These are phyloP conservation scores for Eucalyptus dawsonii DNA, from an alignment of 345 rosid genomes.

Conservation along the genomic window DNA sequence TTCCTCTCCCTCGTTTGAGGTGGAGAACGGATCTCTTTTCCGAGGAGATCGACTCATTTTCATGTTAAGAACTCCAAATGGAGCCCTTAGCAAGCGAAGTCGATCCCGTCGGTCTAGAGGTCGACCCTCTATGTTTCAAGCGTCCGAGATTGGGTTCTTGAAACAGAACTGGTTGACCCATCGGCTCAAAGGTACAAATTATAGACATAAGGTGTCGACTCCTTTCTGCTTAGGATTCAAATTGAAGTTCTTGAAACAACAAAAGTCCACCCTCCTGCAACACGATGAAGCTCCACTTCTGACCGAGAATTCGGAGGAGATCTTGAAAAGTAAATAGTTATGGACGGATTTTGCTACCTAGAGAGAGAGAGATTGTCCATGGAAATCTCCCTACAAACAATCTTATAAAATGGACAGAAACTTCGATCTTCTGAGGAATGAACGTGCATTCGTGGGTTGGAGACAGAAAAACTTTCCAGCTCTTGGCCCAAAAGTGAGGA, in stretches of 20 bases:
- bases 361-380: no score
- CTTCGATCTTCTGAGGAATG: not conserved
- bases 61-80: not conserved
- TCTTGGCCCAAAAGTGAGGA: no score
- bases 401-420: not conserved
- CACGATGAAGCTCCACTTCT: not conserved
- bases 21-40: not conserved
- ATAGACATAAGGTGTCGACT: not conserved
- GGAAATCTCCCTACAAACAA: not conserved
- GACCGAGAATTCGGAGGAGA: not conserved
- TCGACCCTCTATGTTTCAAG: not conserved
- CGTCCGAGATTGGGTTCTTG: not conserved
- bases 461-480: no score
- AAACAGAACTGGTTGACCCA: not conserved
- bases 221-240: not conserved
- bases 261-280: not conserved
- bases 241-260: not conserved
- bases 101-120: not conserved
- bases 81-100: not conserved
- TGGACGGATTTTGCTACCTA: no score
- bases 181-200: not conserved
- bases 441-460: no score
- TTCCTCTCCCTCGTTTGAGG: not conserved
- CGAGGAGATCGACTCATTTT: not conserved
- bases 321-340: not conserved